A percentile compares a stretch with the other conserved stretches of the same genome.
Evolutionary conservation across 2,329 filamentous ascomycete species (phyloP).

Genomic region (Simplicillium aogashimaense): DNA sequence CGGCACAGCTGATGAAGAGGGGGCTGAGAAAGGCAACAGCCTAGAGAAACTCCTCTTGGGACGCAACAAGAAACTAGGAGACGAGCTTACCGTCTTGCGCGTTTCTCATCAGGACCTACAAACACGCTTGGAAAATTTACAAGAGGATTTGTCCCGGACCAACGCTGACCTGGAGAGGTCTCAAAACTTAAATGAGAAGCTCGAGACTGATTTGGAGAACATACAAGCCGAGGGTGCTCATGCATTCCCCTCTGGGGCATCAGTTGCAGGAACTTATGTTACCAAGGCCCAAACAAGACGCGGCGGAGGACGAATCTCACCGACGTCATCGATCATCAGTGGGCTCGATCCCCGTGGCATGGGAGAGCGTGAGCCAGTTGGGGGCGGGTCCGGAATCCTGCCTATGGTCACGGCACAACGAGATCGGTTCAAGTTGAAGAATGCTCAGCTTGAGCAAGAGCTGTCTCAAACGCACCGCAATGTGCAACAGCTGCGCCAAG

Average conservation of each 20-base stretch:
- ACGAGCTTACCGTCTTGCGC: conserved; percentile 84
- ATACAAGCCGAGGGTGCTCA: conserved; percentile 80
- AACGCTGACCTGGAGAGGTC: conserved; percentile 81
- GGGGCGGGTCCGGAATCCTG: conserved; percentile 75
- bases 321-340: conserved; percentile 95
- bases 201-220: conserved; percentile 84
- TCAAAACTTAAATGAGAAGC: conserved; percentile 72
- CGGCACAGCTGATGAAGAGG: conserved; percentile 25
- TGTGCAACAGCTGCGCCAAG: conserved; percentile 78
- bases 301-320: conserved; percentile 54
- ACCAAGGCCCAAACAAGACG: conserved; percentile 52
- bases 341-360: conserved; percentile 68
- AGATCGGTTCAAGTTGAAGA: conserved; percentile 96
- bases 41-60: conserved; percentile 85
- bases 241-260: conserved; percentile 79
- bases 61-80: conserved; percentile 91
- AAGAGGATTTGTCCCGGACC: conserved; percentile 73
- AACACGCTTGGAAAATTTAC: conserved; percentile 64
- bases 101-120: conserved; percentile 93
- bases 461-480: conserved; percentile 74
- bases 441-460: conserved; percentile 80
- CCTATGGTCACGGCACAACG: conserved; percentile 98
- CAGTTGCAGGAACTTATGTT: conserved; percentile 83
- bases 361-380: conserved; percentile 50
- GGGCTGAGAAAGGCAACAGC: conserved; percentile 54